phyloP scores from a whole-genome alignment of 1,284 basidiomycete species.

The Ustilago xerochloae region DNA sequence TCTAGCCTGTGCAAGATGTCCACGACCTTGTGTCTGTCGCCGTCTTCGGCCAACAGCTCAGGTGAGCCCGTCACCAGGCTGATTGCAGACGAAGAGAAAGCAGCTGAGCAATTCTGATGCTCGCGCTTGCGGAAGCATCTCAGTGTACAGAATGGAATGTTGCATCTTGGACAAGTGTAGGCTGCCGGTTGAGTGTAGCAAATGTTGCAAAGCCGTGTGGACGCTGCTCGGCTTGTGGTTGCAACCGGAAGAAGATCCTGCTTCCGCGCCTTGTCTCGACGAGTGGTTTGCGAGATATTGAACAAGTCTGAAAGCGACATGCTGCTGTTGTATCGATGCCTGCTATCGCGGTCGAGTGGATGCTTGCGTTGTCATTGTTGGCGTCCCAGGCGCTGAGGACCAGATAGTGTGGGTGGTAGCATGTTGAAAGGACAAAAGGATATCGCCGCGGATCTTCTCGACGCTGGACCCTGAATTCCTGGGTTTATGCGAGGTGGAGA shows the following conservation, averaged over 20 bases:
- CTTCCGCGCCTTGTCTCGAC: constrained; percentile 43
- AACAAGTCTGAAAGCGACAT: constrained; percentile 53
- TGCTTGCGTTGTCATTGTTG: no score
- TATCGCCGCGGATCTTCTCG: neutral
- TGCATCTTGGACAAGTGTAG: constrained; percentile 62
- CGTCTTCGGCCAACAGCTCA: constrained; percentile 10
- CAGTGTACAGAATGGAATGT: constrained; percentile 60
- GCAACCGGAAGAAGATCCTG: constrained; percentile 32
- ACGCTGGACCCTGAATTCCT: neutral
- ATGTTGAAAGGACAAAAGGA: neutral
- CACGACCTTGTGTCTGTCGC: constrained; percentile 25
- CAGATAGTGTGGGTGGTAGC: neutral
- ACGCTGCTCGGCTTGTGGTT: constrained; percentile 10
- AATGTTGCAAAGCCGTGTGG: constrained; percentile 51
- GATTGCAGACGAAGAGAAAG: constrained; percentile 40
- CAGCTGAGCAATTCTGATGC: constrained; percentile 48
- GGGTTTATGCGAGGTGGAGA: neutral
- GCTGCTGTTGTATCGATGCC: neutral
- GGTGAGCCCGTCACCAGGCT: neutral
- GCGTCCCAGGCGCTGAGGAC: neutral
- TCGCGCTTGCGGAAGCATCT: constrained; percentile 45
- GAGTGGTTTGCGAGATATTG: constrained; percentile 50
- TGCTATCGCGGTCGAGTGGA: neutral
- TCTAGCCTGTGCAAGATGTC: constrained; percentile 33
- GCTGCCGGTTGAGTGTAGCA: constrained; percentile 42